phyloP scores from a whole-genome alignment of 2,329 filamentous ascomycete species.

The Hymenoscyphus fraxineus region DNA sequence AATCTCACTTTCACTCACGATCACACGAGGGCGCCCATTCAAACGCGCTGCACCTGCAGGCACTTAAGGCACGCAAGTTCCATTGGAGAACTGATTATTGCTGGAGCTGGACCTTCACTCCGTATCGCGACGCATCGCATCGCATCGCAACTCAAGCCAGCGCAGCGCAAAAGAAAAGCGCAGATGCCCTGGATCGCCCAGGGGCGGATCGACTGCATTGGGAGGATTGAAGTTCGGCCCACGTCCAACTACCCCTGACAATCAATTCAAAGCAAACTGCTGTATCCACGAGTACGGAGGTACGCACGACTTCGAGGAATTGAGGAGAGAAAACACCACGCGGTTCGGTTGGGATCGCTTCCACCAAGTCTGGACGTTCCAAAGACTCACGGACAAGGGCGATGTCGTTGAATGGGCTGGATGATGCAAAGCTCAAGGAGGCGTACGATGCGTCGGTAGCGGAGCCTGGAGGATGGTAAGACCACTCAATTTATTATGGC shows the following conservation, averaged over 20 bases:
- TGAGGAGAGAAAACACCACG: background rate
- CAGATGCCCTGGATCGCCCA: conserved; percentile 19
- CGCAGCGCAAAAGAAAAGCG: conserved; percentile 9
- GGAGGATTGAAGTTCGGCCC: conserved; percentile 30
- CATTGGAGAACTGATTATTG: background rate
- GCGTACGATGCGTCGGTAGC: conserved; percentile 75
- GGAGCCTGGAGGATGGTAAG: conserved; percentile 89
- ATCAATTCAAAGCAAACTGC: conserved; percentile 17
- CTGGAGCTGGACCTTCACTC: background rate
- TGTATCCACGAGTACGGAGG: background rate
- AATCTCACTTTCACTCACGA: conserved; percentile 1
- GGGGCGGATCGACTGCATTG: conserved; percentile 27
- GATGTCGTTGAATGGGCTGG: conserved; percentile 97
- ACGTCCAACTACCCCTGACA: conserved; percentile 28
- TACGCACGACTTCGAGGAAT: conserved; percentile 8
- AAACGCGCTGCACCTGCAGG: too few relatives aligned
- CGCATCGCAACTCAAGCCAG: background rate
- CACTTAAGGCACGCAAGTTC: too few relatives aligned
- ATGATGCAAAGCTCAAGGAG: conserved; percentile 74
- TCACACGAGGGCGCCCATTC: background rate
- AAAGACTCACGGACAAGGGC: conserved; percentile 25
- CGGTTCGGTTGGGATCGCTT: background rate
- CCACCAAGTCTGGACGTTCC: conserved; percentile 1
- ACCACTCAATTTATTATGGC: conserved; percentile 9
- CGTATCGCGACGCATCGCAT: background rate